Evolutionary conservation across 2,329 filamentous ascomycete species (phyloP), one percentile per base, ranked within the genome.

Genomic region (Elsinoe australis): DNA sequence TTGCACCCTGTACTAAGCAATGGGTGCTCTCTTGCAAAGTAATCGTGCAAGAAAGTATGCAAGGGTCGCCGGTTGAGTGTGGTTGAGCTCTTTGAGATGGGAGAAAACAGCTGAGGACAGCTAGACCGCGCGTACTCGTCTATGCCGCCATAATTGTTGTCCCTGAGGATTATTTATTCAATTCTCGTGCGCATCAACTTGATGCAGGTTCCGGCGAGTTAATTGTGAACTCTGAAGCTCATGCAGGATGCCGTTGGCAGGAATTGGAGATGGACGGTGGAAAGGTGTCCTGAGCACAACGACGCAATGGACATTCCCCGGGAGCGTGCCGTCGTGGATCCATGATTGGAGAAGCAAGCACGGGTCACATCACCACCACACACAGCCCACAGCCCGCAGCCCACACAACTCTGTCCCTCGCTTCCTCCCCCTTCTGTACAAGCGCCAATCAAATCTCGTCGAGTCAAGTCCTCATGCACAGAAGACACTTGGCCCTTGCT

Each of bases 241-340:
- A 44, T 44, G 39, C 39, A 44, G 39, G 19, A 15, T 12, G 26
- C 39, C 26, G 39, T 44, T 44, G 39, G 21, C 10, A 17, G 10
- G 18, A 21, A 19, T 14, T 14, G 21, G 19, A n/a, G 39, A 44
- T 7, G 26, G 4, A 9, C 9, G 26, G 26, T 24, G 26, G 39
- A 44, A 44, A 44, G 39, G 39, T 44, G 39, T 44, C 39, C 19
- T 31, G 39, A 28, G 39, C 24, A 31, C 14, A 18, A 44, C 39
- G 26, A 44, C 39, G 39, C 26, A 44, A 44, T 44, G 39, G 26
- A 32, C 39, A 44, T 44, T 19, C 39, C 39, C 39, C 26, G 39
- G 39, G 12, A 31, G 12, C 17, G 18, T 8, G 36, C 18, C 28
- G 36, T 22, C 36, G 35, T 22, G 35, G 19, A 26, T n/a, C n/a